These are phyloP conservation scores for Ganoderma lingzhi DNA, from an alignment of 1,284 basidiomycete species.

Conservation along the genomic window DNA sequence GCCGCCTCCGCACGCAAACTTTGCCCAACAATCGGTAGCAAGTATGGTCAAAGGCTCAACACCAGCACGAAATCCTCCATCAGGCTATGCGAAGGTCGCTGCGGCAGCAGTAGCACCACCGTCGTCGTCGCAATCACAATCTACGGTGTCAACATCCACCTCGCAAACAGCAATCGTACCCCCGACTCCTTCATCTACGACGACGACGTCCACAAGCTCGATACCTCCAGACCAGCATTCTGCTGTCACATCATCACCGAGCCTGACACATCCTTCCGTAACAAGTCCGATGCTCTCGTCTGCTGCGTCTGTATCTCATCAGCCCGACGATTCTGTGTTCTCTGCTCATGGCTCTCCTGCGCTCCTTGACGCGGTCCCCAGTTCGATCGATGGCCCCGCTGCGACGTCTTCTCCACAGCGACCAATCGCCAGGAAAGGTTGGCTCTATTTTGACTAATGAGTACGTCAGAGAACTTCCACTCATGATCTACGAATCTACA, in stretches of 20 bases:
- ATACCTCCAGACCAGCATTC: constrained; percentile 59
- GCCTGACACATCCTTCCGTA: constrained; percentile 80
- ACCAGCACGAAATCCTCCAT: constrained; percentile 57
- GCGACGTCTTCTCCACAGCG: constrained; percentile 63
- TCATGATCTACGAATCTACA: constrained; percentile 19
- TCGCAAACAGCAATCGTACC: constrained; percentile 48
- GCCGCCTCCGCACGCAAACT: constrained; percentile 84
- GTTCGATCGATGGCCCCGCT: constrained; percentile 59
- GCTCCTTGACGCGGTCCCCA: constrained; percentile 71
- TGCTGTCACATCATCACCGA: constrained; percentile 70
- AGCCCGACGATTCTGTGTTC: constrained; percentile 74
- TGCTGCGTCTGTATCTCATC: constrained; percentile 71
- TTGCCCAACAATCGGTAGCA: constrained; percentile 83
- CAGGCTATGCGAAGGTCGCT: constrained; percentile 90
- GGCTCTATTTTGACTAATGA: constrained; percentile 17
- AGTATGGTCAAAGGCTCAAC: constrained; percentile 79
- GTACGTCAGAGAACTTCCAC: background rate
- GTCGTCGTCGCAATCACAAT: constrained; percentile 33
- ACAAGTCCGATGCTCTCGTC: constrained; percentile 83
- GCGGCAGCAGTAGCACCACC: constrained; percentile 79
- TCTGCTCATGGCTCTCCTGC: constrained; percentile 75
- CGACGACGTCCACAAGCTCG: constrained; percentile 47
- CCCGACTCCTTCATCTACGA: constrained; percentile 43
- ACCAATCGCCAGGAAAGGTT: constrained; percentile 34
- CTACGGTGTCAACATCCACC: constrained; percentile 43